Percentiles rank a stretch among this genome's conserved stretches.
Conservation (phyloP, 306 rosid genomes). For the Trichosanthes cucumerina region DNA sequence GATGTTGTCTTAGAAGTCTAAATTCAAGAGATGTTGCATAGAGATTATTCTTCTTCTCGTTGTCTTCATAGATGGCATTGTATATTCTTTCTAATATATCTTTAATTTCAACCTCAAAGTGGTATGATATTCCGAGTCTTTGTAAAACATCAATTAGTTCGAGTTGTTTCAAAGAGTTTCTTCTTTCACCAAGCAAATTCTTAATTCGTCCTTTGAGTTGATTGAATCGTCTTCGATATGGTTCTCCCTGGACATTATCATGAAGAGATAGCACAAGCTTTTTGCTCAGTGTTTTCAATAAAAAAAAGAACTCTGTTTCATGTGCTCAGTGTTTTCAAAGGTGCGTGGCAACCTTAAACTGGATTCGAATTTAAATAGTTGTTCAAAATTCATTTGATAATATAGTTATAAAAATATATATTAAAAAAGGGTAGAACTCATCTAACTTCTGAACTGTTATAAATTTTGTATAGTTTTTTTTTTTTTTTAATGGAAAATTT, state of each 20-base stretch:
- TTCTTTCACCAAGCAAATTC: neutral
- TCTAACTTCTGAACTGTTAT: no score
- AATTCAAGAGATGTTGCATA: constrained; percentile 16
- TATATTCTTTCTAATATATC: neutral
- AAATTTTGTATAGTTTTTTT: no score
- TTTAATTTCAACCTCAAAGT: constrained; percentile 11
- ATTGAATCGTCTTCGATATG: neutral
- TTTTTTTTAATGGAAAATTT: no score
- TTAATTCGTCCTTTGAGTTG: neutral
- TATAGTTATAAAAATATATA: no score
- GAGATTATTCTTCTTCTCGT: neutral
- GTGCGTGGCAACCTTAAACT: no score
- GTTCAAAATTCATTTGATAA: no score
- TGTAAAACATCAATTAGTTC: constrained; percentile 10
- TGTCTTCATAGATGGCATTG: neutral
- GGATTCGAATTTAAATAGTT: no score
- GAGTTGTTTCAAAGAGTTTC: constrained; percentile 10
- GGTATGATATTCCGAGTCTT: constrained; percentile 1
- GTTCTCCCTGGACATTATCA: neutral
- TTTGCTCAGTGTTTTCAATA: no score
- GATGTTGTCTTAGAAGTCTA: neutral
- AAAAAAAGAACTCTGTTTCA: no score
- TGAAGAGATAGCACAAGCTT: no score
- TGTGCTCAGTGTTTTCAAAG: no score
- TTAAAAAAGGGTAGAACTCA: no score